Evolutionary conservation across 2,329 filamentous ascomycete genomes (phyloP), one percentile per base, ranked within the genome.

Genomic region (Bipolaris cookei): DNA sequence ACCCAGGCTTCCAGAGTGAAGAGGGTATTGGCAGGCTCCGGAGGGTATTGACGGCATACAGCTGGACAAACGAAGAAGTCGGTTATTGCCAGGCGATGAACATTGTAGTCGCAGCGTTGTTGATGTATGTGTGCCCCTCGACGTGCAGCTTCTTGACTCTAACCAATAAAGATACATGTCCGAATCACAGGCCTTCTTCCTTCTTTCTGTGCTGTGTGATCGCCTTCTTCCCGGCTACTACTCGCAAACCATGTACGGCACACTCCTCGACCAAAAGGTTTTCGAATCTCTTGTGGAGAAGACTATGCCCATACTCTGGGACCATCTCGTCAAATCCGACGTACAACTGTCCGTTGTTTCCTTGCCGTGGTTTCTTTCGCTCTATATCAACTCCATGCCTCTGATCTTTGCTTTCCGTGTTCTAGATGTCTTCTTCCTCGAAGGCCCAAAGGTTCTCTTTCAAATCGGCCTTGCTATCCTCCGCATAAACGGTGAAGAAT

Each of bases 11-110:
- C 72, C 95, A 99, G 78, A 96, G 90, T 71, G 90, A 97, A 75
- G 93, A 97, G 70, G 95, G 95, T 14, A 99, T 99, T 64, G 91
- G 89, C 42, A 86, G 95, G 18, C 82, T 99, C 61, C 88, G 95
- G 58, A 86, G 94, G 56, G 95, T 99, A 35, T 83, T 99, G 53
- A 98, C 94, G 1, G 95, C 95, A 4, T 99, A 99, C 80, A 97
- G 93, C 78, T 99, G 95, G 95, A 91, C 89, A 46, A 95, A 99
- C 70, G 86, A 91, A 51, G 92, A 97, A 64, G 93, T 99, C 53
- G 95, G 95, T 65, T 99, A 99, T 78, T 99, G 95, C 76, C 95
- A 99, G 78, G 95, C 95, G 61, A 99, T 99, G 95, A 99, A 99
- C 77, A 99, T 99, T 67, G 95, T 99, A 32, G 94, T 97, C 52